Conservation (phyloP, 306 rosid species). For the Mimosa pudica region DNA sequence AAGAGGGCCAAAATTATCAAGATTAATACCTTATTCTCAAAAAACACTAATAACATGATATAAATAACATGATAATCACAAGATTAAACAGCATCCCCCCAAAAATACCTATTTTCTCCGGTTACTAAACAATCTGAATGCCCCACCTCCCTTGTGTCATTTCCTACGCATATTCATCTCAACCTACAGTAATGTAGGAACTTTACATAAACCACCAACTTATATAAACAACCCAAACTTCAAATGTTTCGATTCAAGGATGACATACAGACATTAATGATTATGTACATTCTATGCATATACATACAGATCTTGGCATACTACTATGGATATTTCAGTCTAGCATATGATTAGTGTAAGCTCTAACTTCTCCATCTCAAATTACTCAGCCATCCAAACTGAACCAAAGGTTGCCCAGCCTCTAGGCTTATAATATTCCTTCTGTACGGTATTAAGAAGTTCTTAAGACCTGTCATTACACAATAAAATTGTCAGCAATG, state of each 20-base stretch:
- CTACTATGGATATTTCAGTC: neutral
- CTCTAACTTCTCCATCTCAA: slow-evolving; percentile 63
- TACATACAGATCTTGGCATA: neutral
- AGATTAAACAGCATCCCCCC: neutral
- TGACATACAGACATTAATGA: neutral
- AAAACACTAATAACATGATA: neutral
- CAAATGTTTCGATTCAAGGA: neutral
- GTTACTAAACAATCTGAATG: neutral
- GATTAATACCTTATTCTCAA: neutral
- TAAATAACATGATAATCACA: neutral
- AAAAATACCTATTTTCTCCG: neutral
- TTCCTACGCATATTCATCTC: neutral
- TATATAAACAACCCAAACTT: neutral
- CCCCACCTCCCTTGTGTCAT: neutral
- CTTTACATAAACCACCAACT: neutral
- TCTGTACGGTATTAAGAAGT: slow-evolving; percentile 78
- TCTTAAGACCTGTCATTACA: slow-evolving; percentile 71
- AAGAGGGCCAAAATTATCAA: neutral
- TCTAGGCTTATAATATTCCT: slow-evolving; percentile 57
- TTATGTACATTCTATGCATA: slow-evolving; percentile 8
- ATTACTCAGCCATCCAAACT: slow-evolving; percentile 86
- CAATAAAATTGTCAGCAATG: slow-evolving; percentile 19
- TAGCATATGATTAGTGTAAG: neutral
- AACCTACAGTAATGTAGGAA: neutral
- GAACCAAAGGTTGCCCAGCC: slow-evolving; percentile 54